Conservation (phyloP, 73 alveolate genomes). For the Symbiodinium pilosum region DNA sequence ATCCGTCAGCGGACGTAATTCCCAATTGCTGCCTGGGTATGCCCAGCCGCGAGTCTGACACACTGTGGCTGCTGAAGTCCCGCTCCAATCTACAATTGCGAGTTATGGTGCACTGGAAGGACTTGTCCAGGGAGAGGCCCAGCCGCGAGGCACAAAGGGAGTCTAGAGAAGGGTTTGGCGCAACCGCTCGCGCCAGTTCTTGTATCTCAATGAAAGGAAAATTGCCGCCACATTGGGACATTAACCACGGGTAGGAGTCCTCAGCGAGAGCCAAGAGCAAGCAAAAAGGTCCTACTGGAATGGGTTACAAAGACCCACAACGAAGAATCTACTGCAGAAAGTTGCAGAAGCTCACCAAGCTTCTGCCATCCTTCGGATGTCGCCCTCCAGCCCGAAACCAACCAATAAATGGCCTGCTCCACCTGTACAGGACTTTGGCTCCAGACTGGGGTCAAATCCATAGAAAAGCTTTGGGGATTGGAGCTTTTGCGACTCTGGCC, state of each 20-base stretch:
- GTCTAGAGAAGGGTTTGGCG: neutral
- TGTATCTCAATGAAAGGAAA: constrained; percentile 22
- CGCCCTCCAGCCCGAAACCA: constrained; percentile 61
- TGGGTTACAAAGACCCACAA: too few relatives aligned
- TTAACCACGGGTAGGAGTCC: constrained; percentile 59
- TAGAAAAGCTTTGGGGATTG: too few relatives aligned
- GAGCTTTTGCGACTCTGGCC: neutral
- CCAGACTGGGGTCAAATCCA: too few relatives aligned
- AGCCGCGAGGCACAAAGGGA: constrained; percentile 10
- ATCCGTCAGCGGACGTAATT: neutral
- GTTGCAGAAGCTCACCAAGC: neutral
- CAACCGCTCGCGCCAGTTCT: neutral
- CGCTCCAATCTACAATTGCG: constrained; percentile 20
- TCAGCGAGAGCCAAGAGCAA: neutral
- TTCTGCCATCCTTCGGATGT: constrained; percentile 45
- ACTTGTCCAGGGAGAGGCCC: constrained; percentile 48
- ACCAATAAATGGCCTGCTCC: constrained; percentile 25
- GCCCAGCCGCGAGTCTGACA: too few relatives aligned
- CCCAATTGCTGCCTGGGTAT: neutral
- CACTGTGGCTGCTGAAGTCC: too few relatives aligned
- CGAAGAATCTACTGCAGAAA: too few relatives aligned
- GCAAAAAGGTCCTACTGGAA: too few relatives aligned
- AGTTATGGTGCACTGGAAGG: constrained; percentile 41
- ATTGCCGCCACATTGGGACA: neutral
- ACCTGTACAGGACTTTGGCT: neutral